A percentile compares a stretch with the other conserved stretches of the same genome.
Evolutionary conservation across 768 basidiomycete genomes (phyloP).

Genomic region (Kockovaella imperatae): DNA sequence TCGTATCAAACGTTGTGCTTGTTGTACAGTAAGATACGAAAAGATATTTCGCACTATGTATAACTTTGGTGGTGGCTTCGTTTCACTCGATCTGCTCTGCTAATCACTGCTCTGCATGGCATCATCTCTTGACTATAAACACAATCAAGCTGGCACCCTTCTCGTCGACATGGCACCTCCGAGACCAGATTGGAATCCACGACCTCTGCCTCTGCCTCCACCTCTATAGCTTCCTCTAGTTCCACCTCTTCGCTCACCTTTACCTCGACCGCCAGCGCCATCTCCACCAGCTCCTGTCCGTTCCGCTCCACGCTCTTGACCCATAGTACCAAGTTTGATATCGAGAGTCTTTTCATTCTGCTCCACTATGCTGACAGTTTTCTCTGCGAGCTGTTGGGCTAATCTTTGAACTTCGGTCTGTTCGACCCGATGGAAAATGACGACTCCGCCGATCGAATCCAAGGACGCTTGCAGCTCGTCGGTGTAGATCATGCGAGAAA

Average conservation of each 20-base stretch:
- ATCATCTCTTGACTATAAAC: no score
- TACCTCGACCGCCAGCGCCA: conserved; percentile 7
- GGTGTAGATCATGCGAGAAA: conserved; percentile 98
- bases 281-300: conserved; percentile 51
- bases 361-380: conserved; percentile 74
- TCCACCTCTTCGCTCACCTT: conserved; percentile 54
- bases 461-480: conserved; percentile 85
- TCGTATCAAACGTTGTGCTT: no score
- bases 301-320: conserved; percentile 64
- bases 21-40: no score
- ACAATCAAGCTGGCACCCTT: conserved; percentile 13
- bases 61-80: no score
- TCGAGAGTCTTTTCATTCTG: conserved; percentile 87
- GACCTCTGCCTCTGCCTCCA: conserved; percentile 32
- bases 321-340: conserved; percentile 60
- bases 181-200: conserved; percentile 38
- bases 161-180: conserved; percentile 21
- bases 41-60: no score
- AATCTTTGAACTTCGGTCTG: conserved; percentile 79
- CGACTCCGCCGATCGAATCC: conserved; percentile 79
- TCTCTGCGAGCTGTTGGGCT: conserved; percentile 81
- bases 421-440: conserved; percentile 89
- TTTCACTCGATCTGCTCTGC: no score
- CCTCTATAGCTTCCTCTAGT: conserved; percentile 21
- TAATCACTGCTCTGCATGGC: no score